phyloP scores from a whole-genome alignment of 2,329 filamentous ascomycete species.

The Alternaria triticimaculans region DNA sequence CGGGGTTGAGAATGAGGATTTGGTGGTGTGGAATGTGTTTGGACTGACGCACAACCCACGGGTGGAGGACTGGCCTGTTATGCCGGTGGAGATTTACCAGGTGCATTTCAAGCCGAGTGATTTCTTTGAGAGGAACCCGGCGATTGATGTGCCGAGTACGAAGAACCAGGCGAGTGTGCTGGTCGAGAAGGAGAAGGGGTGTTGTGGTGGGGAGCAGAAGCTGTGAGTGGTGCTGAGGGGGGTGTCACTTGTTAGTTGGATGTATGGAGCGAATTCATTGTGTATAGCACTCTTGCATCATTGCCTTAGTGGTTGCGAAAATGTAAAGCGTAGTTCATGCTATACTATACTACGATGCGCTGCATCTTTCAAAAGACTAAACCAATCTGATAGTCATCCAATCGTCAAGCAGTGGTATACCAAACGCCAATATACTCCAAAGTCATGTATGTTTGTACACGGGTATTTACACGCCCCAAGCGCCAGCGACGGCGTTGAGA shows the following conservation, averaged over 20 bases:
- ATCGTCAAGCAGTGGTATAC: conserved; percentile 4
- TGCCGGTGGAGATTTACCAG: conserved; percentile 58
- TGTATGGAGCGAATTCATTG: neutral
- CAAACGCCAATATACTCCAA: conserved; percentile 12
- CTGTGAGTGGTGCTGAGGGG: conserved; percentile 9
- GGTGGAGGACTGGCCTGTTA: conserved; percentile 59
- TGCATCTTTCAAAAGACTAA: neutral
- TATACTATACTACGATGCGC: neutral
- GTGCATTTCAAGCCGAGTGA: conserved; percentile 58
- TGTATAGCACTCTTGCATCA: neutral
- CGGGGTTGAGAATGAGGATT: conserved; percentile 52
- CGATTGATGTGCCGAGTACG: conserved; percentile 58
- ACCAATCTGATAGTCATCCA: conserved; percentile 1
- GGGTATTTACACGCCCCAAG: conserved; percentile 31
- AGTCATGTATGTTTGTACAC: conserved; percentile 2
- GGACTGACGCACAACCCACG: conserved; percentile 60
- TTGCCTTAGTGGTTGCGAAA: neutral
- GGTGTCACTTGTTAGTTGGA: neutral
- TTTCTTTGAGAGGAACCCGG: conserved; percentile 62
- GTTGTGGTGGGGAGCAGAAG: conserved; percentile 27
- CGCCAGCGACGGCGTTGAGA: conserved; percentile 58
- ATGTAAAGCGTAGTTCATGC: neutral
- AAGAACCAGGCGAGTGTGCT: conserved; percentile 42
- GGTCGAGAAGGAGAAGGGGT: conserved; percentile 29
- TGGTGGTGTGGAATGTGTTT: conserved; percentile 60